A percentile compares a stretch with the other conserved stretches of the same genome.
phyloP scores from a whole-genome alignment of 2,329 filamentous ascomycete species.

The Cladosporium sp. region DNA sequence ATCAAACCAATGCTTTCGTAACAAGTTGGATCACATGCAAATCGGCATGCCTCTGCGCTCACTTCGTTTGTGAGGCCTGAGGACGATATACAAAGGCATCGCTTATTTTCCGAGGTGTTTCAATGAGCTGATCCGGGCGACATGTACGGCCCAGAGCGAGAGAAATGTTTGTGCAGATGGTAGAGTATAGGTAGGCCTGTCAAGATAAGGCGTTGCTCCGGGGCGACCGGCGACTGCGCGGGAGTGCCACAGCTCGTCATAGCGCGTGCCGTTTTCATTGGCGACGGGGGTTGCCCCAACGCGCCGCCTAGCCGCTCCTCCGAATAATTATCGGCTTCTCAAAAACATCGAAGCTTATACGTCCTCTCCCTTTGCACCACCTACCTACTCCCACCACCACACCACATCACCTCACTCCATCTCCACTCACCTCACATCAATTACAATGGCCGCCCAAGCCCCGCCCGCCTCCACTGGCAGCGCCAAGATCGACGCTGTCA shows the following conservation, averaged over 20 bases:
- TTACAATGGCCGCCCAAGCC: slow-evolving; percentile 32
- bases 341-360: background rate
- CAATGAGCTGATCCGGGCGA: too few species aligned
- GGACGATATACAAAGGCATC: too few species aligned
- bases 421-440: slow-evolving; percentile 12
- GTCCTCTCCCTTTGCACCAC: background rate
- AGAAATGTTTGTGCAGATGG: too few species aligned
- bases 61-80: too few species aligned
- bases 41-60: too few species aligned
- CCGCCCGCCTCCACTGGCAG: slow-evolving; percentile 46
- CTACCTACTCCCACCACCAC: background rate
- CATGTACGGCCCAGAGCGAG: too few species aligned
- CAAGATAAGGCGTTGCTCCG: too few species aligned
- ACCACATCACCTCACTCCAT: background rate
- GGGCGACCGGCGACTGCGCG: too few species aligned
- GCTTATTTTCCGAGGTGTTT: too few species aligned
- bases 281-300: background rate
- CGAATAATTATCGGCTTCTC: background rate
- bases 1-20: too few species aligned
- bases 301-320: background rate
- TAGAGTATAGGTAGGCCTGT: too few species aligned
- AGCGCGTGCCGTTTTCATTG: background rate
- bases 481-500: slow-evolving; percentile 47
- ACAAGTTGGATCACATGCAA: too few species aligned
- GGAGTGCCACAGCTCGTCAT: background rate